phyloP scores from a whole-genome alignment of 2,329 filamentous ascomycete genomes.

The Botrytis byssoidea region DNA sequence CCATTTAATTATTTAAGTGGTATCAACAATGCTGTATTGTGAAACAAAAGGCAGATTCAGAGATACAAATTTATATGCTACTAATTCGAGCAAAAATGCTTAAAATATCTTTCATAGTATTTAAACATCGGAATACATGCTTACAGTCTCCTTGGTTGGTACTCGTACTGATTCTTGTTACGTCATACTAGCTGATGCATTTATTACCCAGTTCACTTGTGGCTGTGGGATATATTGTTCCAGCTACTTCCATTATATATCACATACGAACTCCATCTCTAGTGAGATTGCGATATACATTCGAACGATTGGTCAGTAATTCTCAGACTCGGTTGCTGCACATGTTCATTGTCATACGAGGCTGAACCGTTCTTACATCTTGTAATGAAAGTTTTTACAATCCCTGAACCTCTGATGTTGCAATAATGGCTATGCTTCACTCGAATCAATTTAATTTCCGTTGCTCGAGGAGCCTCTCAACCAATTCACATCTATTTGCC shows the following conservation, averaged over 20 bases:
- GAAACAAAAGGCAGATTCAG: background rate
- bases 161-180: background rate
- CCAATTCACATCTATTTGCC: background rate
- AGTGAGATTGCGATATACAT: background rate
- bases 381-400: background rate
- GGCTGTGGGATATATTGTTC: fast-evolving
- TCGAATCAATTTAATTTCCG: background rate
- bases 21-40: background rate
- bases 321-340: background rate
- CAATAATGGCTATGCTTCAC: background rate
- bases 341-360: background rate
- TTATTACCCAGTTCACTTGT: background rate
- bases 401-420: background rate
- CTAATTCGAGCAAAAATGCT: background rate
- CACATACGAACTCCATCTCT: background rate
- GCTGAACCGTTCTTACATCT: background rate
- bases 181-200: background rate
- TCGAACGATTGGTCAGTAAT: background rate
- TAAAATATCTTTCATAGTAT: background rate
- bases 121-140: background rate
- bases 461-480: no score
- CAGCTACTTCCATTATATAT: background rate
- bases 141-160: background rate
- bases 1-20: background rate
- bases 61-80: background rate